Percentiles rank a stretch among this genome's conserved stretches.
Evolutionary conservation across 305 asterid species (phyloP).

Genomic region (Fraxinus platypoda): DNA sequence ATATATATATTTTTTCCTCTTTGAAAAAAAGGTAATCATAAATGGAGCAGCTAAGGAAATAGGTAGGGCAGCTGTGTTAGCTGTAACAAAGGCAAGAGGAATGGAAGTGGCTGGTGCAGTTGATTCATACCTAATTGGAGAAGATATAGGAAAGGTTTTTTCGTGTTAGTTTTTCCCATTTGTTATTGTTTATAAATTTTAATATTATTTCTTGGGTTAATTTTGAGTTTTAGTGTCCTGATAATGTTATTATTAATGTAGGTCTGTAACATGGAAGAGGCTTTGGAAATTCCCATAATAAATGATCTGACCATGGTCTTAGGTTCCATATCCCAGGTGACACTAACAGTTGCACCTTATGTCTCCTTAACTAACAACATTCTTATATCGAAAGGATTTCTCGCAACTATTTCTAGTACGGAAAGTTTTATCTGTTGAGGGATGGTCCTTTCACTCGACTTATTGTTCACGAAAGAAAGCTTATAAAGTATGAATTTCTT

Average conservation of each 20-base stretch:
- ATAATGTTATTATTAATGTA: conserved; percentile 11
- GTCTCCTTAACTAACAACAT: not conserved
- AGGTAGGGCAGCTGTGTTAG: conserved; percentile 83
- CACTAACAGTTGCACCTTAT: not conserved
- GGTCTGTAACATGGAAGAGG: conserved; percentile 89
- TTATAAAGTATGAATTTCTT: not conserved
- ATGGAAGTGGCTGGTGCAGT: conserved; percentile 87
- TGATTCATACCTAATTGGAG: conserved; percentile 66
- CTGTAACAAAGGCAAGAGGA: conserved; percentile 82
- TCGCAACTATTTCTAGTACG: not conserved
- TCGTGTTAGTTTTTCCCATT: not conserved
- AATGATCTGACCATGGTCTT: conserved; percentile 77
- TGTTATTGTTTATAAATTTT: not conserved
- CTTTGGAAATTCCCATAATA: conserved; percentile 77
- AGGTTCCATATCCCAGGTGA: conserved; percentile 85
- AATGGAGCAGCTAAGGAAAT: conserved; percentile 92
- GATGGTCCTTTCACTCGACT: not conserved
- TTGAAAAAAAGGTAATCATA: conserved; percentile 56
- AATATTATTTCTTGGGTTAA: not conserved
- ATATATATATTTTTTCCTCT: not conserved
- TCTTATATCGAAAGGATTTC: not conserved
- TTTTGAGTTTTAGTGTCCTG: not conserved
- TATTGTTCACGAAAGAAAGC: not conserved
- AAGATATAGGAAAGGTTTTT: conserved; percentile 76
- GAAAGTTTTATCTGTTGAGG: not conserved